Percentiles rank a stretch among this genome's conserved stretches.
phyloP scores from a whole-genome alignment of 1,139 yeast species.

The Nakaseomyces delphensis region DNA sequence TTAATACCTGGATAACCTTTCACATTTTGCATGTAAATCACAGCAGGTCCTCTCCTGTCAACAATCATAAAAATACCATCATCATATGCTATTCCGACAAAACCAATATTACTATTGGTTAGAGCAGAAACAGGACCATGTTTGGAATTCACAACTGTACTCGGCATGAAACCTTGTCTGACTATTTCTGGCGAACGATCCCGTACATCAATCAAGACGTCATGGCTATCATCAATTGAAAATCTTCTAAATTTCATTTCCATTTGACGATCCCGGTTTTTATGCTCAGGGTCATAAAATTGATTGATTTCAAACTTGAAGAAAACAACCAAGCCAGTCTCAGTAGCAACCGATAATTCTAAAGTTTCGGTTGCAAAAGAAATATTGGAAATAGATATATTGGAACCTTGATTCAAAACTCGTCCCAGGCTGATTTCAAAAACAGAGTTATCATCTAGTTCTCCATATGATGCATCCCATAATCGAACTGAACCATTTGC shows the following conservation, averaged over 20 bases:
- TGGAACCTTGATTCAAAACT: constrained; percentile 37
- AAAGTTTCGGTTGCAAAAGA: constrained; percentile 71
- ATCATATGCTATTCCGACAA: constrained; percentile 73
- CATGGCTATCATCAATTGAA: constrained; percentile 23
- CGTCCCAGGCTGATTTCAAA: constrained; percentile 46
- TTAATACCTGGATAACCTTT: constrained; percentile 20
- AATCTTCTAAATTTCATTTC: constrained; percentile 30
- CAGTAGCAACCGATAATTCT: constrained; percentile 58
- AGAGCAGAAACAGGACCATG: constrained; percentile 49
- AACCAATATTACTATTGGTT: constrained; percentile 67
- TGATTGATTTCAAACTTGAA: constrained; percentile 62
- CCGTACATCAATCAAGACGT: constrained; percentile 32
- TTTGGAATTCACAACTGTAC: constrained; percentile 42
- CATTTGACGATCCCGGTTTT: constrained; percentile 20
- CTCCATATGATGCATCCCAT: constrained; percentile 77
- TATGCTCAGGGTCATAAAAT: constrained; percentile 31
- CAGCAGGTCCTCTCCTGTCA: constrained; percentile 80
- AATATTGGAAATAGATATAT: constrained; percentile 45
- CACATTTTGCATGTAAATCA: constrained; percentile 49
- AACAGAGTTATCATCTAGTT: constrained; percentile 52
- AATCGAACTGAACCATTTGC: constrained; percentile 68
- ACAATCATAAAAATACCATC: constrained; percentile 68
- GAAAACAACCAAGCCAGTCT: constrained; percentile 64
- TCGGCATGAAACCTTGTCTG: constrained; percentile 65
- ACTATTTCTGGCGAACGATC: constrained; percentile 37